Base-by-base conservation (phyloP, 2,329 filamentous ascomycete species). In the Calonectria hongkongensis region DNA sequence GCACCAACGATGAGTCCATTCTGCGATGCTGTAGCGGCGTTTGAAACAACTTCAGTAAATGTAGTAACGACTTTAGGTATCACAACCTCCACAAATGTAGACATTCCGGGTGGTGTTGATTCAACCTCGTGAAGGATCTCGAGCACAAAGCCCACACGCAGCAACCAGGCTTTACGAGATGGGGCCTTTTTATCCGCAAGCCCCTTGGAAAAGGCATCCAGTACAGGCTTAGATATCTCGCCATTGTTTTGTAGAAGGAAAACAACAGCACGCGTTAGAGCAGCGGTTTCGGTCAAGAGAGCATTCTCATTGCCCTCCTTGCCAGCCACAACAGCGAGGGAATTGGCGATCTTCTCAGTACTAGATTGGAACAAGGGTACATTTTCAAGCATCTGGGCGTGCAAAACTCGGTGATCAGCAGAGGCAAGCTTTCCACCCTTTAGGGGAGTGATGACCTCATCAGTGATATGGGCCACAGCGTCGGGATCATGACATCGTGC, bases 291-390 rank as follows among this genome's bases (percentile, higher is more conserved):
- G 12, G 94, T 92, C 50, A 91, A 89, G 30, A 98, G 87, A 50
- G 96, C 96, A 43, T 89, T 86, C 83, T 99, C 97, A 79, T 97
- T 98, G 9, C 95, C 92, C 84, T 99, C 97, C 81, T 98, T 98
- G 8, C 90, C 85, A 21, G 94, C 92, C 16, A 95, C 87, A 21
- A 91, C 84, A 8, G 93, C 91, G 71, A 98, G 88, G 8, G 90
- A 91, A 63, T 88, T 86, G 1, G 92, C 89, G 36, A 96, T 88
- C 76, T 94, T 94, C 70, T 89, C 88, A 0, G 94, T 93, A 47
- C 94, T 88, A 2, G 88, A 84, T 13, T 87, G 83, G 2, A 92
- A 93, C 51, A 91, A 86, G 1, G 91, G 88, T 36, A 96, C 84
- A 8, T 88, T 87, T 63, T 90, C 87, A 3, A 99, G 88, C 88